Base-by-base conservation (phyloP, 2,329 filamentous ascomycete species). In the Aspergillus cejpii region DNA sequence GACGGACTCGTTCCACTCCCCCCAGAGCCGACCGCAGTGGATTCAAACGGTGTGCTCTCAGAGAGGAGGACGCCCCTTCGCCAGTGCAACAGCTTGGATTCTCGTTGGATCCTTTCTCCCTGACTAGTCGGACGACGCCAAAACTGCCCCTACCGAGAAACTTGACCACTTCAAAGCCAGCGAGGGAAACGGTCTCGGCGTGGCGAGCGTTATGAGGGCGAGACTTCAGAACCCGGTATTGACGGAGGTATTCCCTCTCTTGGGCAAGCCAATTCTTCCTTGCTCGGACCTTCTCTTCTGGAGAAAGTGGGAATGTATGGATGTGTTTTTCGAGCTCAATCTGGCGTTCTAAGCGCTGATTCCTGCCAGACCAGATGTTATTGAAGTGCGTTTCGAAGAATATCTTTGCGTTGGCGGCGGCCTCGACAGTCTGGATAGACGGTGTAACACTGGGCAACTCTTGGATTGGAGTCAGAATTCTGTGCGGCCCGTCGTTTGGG, bases 111-210 rank as follows among this genome's bases (percentile, higher is more conserved):
- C 48, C 52, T 52, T 72, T 84, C 62, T 90, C 85, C 44, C 81
- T 82, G 2, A 97, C 90, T 27, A 98, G 74, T 37, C 84, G 80
- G 12, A 98, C 92, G 19, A 95, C 83, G 0, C 92, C 91, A 67
- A 97, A 98, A 60, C 90, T 96, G 6, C 92, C 91, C 63, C 92
- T 94, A 0, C 92, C 90, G 4, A 97, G 74, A 14, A 94, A 76
- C 54, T 89, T 86, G 23, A 97, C 69, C 10, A 83, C 75, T 52
- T 95, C 85, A 58, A 91, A 96, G n/a, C 81, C 79, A 6, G 80
- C 77, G 17, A 76, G 62, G 34, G 74, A 74, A 11, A 77, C 72
- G 2, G 73, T 72, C 52, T 76, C 67, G 20, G 71, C 69, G n/a
- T 68, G 62, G 52, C 50, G 57, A 17, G 43, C 44, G 23, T 61